A percentile compares a stretch with the other conserved stretches of the same genome.
phyloP scores from a whole-genome alignment of 176 grass and related monocot genomes.

The Urochloa ruziziensis region DNA sequence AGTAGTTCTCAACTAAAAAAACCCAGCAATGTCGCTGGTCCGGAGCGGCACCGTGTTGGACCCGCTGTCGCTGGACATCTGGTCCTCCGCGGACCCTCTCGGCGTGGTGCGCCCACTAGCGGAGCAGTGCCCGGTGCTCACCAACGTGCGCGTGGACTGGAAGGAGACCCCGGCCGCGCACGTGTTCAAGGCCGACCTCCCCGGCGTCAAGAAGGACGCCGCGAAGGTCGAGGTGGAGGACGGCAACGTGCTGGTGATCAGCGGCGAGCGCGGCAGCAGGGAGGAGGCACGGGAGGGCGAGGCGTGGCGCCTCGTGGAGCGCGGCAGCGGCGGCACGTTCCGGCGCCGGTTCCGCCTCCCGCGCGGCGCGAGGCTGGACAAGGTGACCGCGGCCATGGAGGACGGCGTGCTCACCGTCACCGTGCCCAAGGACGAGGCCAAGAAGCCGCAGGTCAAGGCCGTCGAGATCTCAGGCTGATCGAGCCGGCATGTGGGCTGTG shows the following conservation, averaged over 20 bases:
- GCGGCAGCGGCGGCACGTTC: conserved; percentile 27
- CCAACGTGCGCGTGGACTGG: conserved; percentile 65
- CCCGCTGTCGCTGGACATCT: conserved; percentile 45
- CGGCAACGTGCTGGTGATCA: conserved; percentile 40
- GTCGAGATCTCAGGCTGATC: conserved; percentile 40
- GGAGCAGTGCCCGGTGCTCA: conserved; percentile 34
- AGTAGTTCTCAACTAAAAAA: not conserved
- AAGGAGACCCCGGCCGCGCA: conserved; percentile 55
- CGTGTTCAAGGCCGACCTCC: conserved; percentile 54
- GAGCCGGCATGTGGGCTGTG: no score
- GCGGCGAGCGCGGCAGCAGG: conserved; percentile 22
- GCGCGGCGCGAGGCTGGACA: conserved; percentile 21
- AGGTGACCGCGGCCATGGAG: conserved; percentile 38
- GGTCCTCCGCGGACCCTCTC: conserved; percentile 37
- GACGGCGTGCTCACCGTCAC: conserved; percentile 56
- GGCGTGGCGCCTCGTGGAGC: conserved; percentile 29
- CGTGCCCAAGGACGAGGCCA: conserved; percentile 34
- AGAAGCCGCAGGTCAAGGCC: conserved; percentile 33
- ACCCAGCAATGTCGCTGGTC: conserved; percentile 1
- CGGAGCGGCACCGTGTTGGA: conserved; percentile 41
- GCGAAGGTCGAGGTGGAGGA: conserved; percentile 52
- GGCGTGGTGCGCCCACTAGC: conserved; percentile 39
- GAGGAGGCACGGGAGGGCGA: conserved; percentile 29
- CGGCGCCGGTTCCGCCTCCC: conserved; percentile 27
- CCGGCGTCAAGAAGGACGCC: conserved; percentile 45